phyloP scores from a whole-genome alignment of 495 filamentous ascomycete genomes.

The Podospora fimiseda region DNA sequence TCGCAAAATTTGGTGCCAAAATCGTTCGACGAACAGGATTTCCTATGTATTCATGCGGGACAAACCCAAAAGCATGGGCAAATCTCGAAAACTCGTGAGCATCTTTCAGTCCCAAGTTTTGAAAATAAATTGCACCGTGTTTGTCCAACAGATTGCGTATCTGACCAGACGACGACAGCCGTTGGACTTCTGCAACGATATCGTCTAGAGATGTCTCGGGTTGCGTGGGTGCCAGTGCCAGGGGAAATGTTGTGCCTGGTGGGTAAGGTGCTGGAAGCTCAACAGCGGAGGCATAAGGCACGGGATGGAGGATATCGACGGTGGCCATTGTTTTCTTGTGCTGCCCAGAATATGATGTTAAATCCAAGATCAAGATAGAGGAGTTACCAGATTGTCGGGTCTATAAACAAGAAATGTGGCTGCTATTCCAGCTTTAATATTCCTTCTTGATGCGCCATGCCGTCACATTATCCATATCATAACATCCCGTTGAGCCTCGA shows the following conservation, averaged over 20 bases:
- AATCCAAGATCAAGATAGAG: background rate
- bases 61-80: constrained; percentile 49
- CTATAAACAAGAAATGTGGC: background rate
- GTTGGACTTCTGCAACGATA: constrained; percentile 8
- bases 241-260: constrained; percentile 7
- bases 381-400: background rate
- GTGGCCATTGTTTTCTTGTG: background rate
- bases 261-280: constrained; percentile 13
- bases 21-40: constrained; percentile 46
- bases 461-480: too few species aligned
- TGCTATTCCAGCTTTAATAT: background rate
- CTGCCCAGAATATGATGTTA: background rate
- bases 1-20: constrained; percentile 47
- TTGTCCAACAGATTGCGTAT: constrained; percentile 20
- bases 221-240: constrained; percentile 1
- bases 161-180: constrained; percentile 12
- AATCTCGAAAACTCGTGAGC: constrained; percentile 45
- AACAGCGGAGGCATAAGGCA: constrained; percentile 16
- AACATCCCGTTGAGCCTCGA: too few species aligned
- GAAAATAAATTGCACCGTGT: constrained; percentile 37
- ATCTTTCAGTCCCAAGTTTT: constrained; percentile 27
- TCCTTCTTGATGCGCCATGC: too few species aligned
- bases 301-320: constrained; percentile 11
- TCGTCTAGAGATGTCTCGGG: constrained; percentile 6
- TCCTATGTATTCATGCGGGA: constrained; percentile 50